Evolutionary conservation across 306 rosid genomes (phyloP), one percentile per base, ranked within the genome.

Genomic region (Medicago arabica): DNA sequence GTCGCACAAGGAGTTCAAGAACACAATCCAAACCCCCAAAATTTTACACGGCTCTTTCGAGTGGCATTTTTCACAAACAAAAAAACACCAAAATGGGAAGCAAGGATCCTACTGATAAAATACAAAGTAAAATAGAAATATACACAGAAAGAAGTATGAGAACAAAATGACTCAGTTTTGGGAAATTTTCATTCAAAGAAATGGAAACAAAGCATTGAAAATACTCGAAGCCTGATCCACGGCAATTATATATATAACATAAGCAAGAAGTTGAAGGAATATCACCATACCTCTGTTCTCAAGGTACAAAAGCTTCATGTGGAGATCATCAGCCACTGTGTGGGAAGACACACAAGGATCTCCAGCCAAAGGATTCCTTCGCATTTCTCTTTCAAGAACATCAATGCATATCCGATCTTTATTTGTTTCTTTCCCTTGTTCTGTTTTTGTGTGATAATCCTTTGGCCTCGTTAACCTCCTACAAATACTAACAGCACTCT

Each of bases 371-470:
- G 99, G 91, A 79, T 83, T 92, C 84, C 97, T 88, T 47, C 78
- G 77, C 96, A 96, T 86, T 85, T 90, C 98, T 81, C 99, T 85
- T 84, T 96, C 94, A 15, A 96, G 89, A 77, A 96, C 90, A 73
- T 90, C 98, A 0, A 96, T 91, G 90, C 99, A 96, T 38, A 96
- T 78, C 65, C 92, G 76, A 77, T 96, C 96, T 66, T 88, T 92
- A 83, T 96, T 92, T 18, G 98, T 81, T 80, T 89, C 97, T 83
- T 90, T 80, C 36, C 97, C 92, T 77, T 83, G 79, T 58, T 76
- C 83, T 28, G 94, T 88, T 75, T 85, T 85, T 60, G 85, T 78
- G 41, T 78, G 60, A 81, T 84, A 92, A 81, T 92, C 98, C 87
- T 89, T 92, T 7, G 90, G 98, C 85, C 96, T 87, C 7, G 99